Conservation (phyloP, 805 yeast genomes). For the Scheffersomyces coipomensis region DNA sequence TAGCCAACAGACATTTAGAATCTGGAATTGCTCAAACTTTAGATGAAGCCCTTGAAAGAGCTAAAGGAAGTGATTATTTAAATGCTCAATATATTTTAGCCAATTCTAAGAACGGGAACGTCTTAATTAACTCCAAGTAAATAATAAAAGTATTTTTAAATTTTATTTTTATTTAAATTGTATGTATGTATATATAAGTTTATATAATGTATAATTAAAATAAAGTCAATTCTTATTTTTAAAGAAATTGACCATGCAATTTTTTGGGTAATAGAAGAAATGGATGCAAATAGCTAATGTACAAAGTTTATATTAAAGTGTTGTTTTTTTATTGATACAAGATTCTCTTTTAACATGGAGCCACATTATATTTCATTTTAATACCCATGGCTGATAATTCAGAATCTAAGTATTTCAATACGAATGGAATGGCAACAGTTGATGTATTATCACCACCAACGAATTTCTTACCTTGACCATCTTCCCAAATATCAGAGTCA, state of each 20-base stretch:
- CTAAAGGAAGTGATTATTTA: slow-evolving; percentile 55
- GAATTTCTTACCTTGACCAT: slow-evolving; percentile 89
- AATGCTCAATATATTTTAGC: slow-evolving; percentile 52
- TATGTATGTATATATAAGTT: not conserved
- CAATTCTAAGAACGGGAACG: slow-evolving; percentile 16
- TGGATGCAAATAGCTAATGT: not conserved
- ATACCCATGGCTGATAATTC: slow-evolving; percentile 98
- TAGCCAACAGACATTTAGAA: slow-evolving; percentile 62
- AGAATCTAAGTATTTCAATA: slow-evolving; percentile 89
- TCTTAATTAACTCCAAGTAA: slow-evolving; percentile 10
- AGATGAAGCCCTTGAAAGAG: slow-evolving; percentile 52
- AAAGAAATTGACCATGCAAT: not conserved
- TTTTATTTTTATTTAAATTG: not conserved
- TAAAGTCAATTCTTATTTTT: too few relatives aligned
- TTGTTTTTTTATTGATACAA: not conserved
- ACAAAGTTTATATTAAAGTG: not conserved
- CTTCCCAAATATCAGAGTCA: slow-evolving; percentile 90
- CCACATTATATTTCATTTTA: slow-evolving; percentile 83
- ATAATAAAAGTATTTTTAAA: not conserved
- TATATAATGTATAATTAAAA: too few relatives aligned
- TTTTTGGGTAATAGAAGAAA: not conserved
- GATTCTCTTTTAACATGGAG: slow-evolving; percentile 52
- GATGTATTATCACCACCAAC: slow-evolving; percentile 94
- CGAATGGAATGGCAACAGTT: slow-evolving; percentile 95
- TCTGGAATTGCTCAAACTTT: slow-evolving; percentile 51